A percentile compares a stretch with the other conserved stretches of the same genome.
Evolutionary conservation across 768 basidiomycete genomes (phyloP).

Genomic region (Leccinum truebloodii): DNA sequence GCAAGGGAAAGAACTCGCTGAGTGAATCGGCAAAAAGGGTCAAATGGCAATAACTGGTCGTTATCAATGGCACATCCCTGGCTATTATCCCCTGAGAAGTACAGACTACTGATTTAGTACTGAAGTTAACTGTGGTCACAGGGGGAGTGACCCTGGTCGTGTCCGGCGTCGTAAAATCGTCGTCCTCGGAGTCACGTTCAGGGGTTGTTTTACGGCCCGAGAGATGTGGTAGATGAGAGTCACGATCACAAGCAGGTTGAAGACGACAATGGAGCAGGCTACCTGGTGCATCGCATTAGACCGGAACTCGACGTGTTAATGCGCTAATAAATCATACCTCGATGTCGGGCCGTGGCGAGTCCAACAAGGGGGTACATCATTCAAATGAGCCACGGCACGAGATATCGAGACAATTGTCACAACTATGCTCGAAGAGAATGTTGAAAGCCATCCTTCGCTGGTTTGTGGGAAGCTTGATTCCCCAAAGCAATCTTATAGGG

Average conservation of each 20-base stretch:
- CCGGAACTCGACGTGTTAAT: background rate
- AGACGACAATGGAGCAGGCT: conserved; percentile 17
- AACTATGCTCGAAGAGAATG: conserved; percentile 13
- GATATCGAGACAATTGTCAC: conserved; percentile 12
- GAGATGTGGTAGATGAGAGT: conserved; percentile 17
- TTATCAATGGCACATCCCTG: background rate
- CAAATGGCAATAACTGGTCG: background rate
- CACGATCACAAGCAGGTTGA: conserved; percentile 21
- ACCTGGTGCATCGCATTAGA: conserved; percentile 10
- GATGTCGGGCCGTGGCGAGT: conserved; percentile 11
- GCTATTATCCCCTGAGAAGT: background rate
- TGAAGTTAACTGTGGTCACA: conserved; percentile 17
- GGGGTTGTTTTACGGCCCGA: background rate
- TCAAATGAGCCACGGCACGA: conserved; percentile 15
- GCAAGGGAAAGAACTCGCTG: background rate
- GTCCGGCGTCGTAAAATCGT: background rate
- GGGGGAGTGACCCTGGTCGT: background rate
- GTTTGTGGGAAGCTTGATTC: conserved; percentile 13
- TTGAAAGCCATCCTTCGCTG: conserved; percentile 16
- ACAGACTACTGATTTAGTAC: too few species aligned
- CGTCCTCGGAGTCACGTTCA: conserved; percentile 8
- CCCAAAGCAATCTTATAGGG: conserved; percentile 13
- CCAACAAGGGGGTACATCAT: background rate
- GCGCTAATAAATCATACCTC: conserved; percentile 8
- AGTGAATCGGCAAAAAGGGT: background rate